Conservation (phyloP, 2,329 filamentous ascomycete genomes). For the Dactylonectria macrodidyma region DNA sequence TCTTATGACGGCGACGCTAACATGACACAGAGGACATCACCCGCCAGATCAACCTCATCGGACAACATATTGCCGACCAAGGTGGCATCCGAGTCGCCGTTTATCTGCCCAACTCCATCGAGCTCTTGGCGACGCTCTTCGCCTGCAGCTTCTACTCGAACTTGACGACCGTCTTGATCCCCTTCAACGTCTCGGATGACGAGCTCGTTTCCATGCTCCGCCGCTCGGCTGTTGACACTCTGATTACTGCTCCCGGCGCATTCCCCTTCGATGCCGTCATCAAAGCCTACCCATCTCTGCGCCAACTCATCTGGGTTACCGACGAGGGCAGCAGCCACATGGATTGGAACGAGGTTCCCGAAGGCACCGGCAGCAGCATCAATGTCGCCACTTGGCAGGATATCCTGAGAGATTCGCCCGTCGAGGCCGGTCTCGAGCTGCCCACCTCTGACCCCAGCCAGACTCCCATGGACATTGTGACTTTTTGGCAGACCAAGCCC, state of each 20-base stretch:
- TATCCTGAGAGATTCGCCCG: slow-evolving; percentile 79
- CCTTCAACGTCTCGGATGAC: slow-evolving; percentile 82
- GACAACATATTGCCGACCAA: slow-evolving; percentile 80
- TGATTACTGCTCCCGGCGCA: slow-evolving; percentile 89
- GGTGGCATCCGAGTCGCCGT: slow-evolving; percentile 85
- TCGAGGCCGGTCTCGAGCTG: slow-evolving; percentile 72
- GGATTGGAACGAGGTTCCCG: slow-evolving; percentile 93
- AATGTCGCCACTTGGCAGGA: slow-evolving; percentile 96
- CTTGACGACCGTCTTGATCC: slow-evolving; percentile 86
- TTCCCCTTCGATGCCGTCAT: slow-evolving; percentile 84
- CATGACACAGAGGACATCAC: slow-evolving; percentile 74
- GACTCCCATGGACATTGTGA: slow-evolving; percentile 70
- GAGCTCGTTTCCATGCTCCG: slow-evolving; percentile 80
- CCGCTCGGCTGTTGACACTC: slow-evolving; percentile 81
- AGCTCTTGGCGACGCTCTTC: slow-evolving; percentile 86
- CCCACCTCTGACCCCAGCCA: slow-evolving; percentile 72
- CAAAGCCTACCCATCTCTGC: slow-evolving; percentile 78
- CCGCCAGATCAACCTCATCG: slow-evolving; percentile 89
- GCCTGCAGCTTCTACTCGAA: slow-evolving; percentile 89
- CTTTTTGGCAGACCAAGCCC: slow-evolving; percentile 75
- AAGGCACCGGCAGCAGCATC: slow-evolving; percentile 80
- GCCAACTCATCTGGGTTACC: slow-evolving; percentile 91
- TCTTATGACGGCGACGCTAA: slow-evolving; percentile 24
- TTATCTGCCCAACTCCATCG: slow-evolving; percentile 93
- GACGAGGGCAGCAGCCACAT: slow-evolving; percentile 92